Conservation (phyloP, 2,329 filamentous ascomycete genomes). For the Diaporthe ilicicola region DNA sequence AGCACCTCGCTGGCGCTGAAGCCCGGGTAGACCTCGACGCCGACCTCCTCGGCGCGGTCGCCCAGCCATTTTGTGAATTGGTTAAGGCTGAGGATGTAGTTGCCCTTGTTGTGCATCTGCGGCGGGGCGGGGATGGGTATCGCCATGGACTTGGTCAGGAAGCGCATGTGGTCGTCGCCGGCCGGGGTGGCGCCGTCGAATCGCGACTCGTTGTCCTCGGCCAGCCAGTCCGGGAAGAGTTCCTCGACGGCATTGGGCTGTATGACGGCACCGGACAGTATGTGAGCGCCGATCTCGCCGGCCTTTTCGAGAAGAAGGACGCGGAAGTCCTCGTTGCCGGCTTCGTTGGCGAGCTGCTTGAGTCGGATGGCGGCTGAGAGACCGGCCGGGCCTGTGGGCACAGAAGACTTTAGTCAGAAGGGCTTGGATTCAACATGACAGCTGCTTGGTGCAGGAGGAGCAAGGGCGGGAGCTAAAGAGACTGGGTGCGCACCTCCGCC, state of each 20-base stretch:
- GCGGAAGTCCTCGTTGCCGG: constrained; percentile 94
- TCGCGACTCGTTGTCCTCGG: constrained; percentile 84
- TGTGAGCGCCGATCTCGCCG: constrained; percentile 92
- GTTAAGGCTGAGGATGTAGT: constrained; percentile 96
- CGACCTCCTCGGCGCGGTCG: constrained; percentile 94
- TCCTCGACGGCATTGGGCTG: constrained; percentile 89
- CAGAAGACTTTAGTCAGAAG: background rate
- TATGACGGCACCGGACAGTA: constrained; percentile 94
- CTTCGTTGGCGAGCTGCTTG: constrained; percentile 94
- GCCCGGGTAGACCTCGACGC: constrained; percentile 95
- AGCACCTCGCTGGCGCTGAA: constrained; percentile 95
- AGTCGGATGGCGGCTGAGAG: constrained; percentile 91
- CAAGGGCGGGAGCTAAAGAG: background rate
- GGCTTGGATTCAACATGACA: background rate
- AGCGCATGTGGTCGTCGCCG: constrained; percentile 87
- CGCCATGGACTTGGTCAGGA: constrained; percentile 82
- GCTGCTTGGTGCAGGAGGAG: background rate
- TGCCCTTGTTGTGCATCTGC: constrained; percentile 98
- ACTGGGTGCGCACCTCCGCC: constrained; percentile 71
- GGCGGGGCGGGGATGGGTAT: constrained; percentile 88
- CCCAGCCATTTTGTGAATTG: constrained; percentile 96
- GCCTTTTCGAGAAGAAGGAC: constrained; percentile 95
- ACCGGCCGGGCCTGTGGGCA: constrained; percentile 78
- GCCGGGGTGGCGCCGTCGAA: constrained; percentile 91
- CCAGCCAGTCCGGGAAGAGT: constrained; percentile 92